Evolutionary conservation across 208 protist genomes (phyloP), one percentile per base, ranked within the genome.

Genomic region (Leishmania arabica): DNA sequence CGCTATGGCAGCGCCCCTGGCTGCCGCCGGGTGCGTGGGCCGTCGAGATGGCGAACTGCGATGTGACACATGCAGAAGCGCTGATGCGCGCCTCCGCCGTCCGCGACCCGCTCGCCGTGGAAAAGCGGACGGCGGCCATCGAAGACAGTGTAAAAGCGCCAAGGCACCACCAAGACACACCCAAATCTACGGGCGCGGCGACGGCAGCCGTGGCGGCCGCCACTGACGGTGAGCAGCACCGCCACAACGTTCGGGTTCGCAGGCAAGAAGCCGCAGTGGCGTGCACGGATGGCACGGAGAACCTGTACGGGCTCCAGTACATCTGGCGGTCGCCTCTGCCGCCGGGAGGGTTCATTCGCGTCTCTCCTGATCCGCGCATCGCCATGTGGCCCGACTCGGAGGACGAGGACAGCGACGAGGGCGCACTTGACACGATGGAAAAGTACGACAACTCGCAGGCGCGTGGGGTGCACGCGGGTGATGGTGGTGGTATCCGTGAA

Each of bases 281-380:
- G n/a, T 86, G 84, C 76, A 70, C 79, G 21, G 82, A 89, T 56
- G 87, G 87, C 53, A 82, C 74, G 37, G 86, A 90, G 73, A 88
- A 92, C 65, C 76, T 97, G 1, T 96, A 96, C 83, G 94, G 94
- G 1, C 83, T 97, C 17, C 89, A 87, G 51, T 93, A 95, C 76
- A 82, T 89, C 34, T 97, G 94, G 92, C 80, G 88, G 34, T 64
- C 82, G 17, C 81, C 85, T n/a, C 84, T 97, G 24, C 94, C 94
- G 19, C 94, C 94, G 2, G 75, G 80, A 19, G 94, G 94, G 1
- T 96, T 94, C 74, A 91, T 97, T 60, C 91, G 94, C 17, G 56
- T 93, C 21, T 75, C 73, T 42, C 94, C 94, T 3, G 86, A 91
- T 60, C 88, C 94, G 4, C 82, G 86, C 0, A 64, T 79, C 34